Evolutionary conservation across 2,329 filamentous ascomycete genomes (phyloP).

Genomic region (Polychaeton citri): DNA sequence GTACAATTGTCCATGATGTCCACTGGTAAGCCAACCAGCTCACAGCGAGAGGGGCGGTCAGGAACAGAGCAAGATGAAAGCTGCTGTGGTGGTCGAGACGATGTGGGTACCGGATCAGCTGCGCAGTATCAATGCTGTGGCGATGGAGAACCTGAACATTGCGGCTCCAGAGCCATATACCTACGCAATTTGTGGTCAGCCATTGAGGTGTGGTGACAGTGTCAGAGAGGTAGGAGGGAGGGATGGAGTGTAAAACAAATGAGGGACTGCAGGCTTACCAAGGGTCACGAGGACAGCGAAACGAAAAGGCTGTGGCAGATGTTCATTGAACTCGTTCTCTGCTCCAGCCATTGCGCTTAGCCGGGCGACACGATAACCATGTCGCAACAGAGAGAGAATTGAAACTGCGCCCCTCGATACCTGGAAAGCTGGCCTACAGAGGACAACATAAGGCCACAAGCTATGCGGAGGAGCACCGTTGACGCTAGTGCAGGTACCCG

Average conservation of each 20-base stretch:
- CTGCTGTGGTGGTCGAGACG: slow-evolving; percentile 45
- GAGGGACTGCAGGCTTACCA: background rate
- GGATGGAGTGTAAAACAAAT: too few species aligned
- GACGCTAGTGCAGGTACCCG: too few species aligned
- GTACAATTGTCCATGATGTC: slow-evolving; percentile 75
- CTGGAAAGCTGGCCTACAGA: too few species aligned
- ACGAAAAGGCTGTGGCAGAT: background rate
- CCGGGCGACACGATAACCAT: too few species aligned
- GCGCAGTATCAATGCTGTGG: slow-evolving; percentile 52
- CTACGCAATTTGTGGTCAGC: too few species aligned
- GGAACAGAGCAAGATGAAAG: slow-evolving; percentile 64
- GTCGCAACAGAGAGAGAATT: too few species aligned
- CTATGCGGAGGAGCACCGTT: too few species aligned
- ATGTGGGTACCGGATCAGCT: slow-evolving; percentile 69
- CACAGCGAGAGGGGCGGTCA: slow-evolving; percentile 55
- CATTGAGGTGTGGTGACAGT: too few species aligned
- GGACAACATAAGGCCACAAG: too few species aligned
- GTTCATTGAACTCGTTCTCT: background rate
- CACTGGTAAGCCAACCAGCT: slow-evolving; percentile 65
- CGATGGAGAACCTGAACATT: slow-evolving; percentile 79
- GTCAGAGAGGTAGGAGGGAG: too few species aligned
- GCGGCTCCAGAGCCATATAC: slow-evolving; percentile 86
- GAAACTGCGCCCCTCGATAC: too few species aligned
- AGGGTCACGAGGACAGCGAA: background rate
- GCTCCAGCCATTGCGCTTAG: background rate